A percentile compares a stretch with the other conserved stretches of the same genome.
Conservation (phyloP, 352 stramenopile species). For the Pythium sukuiense region DNA sequence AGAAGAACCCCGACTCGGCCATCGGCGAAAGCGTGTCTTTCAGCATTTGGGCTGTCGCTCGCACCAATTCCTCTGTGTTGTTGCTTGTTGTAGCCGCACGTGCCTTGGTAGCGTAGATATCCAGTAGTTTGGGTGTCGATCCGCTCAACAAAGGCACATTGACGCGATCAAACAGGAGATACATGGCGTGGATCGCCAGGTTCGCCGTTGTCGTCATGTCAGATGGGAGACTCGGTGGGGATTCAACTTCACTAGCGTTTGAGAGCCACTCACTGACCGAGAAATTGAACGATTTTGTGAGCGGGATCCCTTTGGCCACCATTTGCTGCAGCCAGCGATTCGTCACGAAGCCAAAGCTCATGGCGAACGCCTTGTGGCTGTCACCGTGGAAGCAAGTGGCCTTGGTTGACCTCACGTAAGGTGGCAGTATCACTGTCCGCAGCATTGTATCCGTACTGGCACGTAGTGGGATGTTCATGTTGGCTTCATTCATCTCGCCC, state of each 20-base stretch:
- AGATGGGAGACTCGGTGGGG: constrained; percentile 4
- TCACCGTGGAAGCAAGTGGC: background rate
- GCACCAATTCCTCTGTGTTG: constrained; percentile 7
- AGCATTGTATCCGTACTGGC: constrained; percentile 20
- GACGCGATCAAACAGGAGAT: constrained; percentile 8
- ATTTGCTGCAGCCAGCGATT: constrained; percentile 7
- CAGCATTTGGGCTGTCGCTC: constrained; percentile 10
- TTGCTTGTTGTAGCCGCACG: background rate
- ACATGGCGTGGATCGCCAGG: constrained; percentile 22
- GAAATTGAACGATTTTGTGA: constrained; percentile 13
- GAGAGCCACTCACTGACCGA: constrained; percentile 17
- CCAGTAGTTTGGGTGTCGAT: constrained; percentile 9
- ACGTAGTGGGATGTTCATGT: background rate
- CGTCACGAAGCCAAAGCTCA: constrained; percentile 18
- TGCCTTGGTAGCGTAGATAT: constrained; percentile 1
- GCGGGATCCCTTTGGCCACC: background rate
- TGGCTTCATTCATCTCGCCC: background rate
- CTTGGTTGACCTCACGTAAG: constrained; percentile 9
- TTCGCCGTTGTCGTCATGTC: constrained; percentile 19
- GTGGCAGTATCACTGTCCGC: constrained; percentile 12
- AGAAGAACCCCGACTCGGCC: constrained; percentile 19
- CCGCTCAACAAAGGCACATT: constrained; percentile 14
- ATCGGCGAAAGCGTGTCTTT: constrained; percentile 11
- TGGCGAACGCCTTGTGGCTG: constrained; percentile 7
- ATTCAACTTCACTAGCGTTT: background rate